Percentiles rank a stretch among this genome's conserved stretches.
phyloP scores from a whole-genome alignment of 2,329 filamentous ascomycete genomes.

The Botrytis aclada region DNA sequence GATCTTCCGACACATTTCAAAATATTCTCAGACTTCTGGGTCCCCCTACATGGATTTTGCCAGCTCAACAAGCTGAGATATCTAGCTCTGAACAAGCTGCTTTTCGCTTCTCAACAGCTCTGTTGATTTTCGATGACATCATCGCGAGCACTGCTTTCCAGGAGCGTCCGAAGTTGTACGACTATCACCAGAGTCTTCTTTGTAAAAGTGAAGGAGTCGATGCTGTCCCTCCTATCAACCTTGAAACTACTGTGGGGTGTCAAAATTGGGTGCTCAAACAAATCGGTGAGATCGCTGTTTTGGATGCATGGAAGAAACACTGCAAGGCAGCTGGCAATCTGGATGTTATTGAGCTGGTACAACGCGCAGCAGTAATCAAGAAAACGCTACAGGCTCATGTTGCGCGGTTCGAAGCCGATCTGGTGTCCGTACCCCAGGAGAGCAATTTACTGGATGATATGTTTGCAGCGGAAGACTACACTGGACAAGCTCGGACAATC shows the following conservation, averaged over 20 bases:
- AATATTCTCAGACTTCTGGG: constrained; percentile 24
- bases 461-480: constrained; percentile 19
- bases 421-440: neutral
- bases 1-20: constrained; percentile 22
- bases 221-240: constrained; percentile 39
- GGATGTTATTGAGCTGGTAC: constrained; percentile 45
- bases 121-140: constrained; percentile 49
- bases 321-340: constrained; percentile 45
- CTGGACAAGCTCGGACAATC: constrained; percentile 16
- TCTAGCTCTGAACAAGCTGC: constrained; percentile 48
- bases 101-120: constrained; percentile 50
- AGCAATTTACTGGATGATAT: constrained; percentile 21
- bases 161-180: constrained; percentile 42
- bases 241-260: constrained; percentile 52
- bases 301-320: constrained; percentile 57
- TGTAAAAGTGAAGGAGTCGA: constrained; percentile 35
- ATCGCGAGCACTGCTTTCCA: constrained; percentile 48
- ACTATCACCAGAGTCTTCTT: constrained; percentile 43
- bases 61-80: constrained; percentile 22
- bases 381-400: constrained; percentile 28
- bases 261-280: constrained; percentile 55
- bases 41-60: constrained; percentile 20
- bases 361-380: constrained; percentile 44
- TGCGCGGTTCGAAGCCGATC: neutral
- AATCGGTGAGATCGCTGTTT: constrained; percentile 50